phyloP scores from a whole-genome alignment of 78 protist species.

The Dictyostelium brefeldianum region DNA sequence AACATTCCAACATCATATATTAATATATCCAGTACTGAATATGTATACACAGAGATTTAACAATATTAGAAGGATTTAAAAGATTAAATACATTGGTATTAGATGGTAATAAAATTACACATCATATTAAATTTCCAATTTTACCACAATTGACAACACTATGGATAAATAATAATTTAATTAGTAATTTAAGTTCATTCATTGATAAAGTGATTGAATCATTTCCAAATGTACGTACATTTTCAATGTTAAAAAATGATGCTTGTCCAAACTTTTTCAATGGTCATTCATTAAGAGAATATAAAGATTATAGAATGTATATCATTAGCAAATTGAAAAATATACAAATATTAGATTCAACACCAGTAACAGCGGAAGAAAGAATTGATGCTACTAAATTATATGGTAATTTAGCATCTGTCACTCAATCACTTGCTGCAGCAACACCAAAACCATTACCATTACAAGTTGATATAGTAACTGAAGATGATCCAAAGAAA shows the following conservation, averaged over 20 bases:
- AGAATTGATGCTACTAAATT: conserved; percentile 26
- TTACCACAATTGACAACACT: conserved; percentile 27
- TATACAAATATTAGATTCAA: conserved; percentile 45
- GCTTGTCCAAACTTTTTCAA: conserved; percentile 87
- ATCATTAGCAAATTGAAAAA: conserved; percentile 11
- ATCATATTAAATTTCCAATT: conserved; percentile 33
- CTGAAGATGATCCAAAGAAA: conserved; percentile 70
- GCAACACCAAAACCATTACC: background rate
- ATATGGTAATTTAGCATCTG: background rate
- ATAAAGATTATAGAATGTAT: conserved; percentile 68
- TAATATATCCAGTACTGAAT: background rate
- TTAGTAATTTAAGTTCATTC: conserved; percentile 53
- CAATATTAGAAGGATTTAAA: conserved; percentile 58
- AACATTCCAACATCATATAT: background rate
- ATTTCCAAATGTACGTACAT: conserved; percentile 19
- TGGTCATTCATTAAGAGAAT: conserved; percentile 54
- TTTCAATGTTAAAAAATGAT: conserved; percentile 78
- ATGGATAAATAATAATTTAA: conserved; percentile 72
- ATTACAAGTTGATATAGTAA: background rate
- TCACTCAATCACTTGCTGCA: background rate
- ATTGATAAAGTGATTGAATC: conserved; percentile 29
- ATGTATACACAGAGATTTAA: conserved; percentile 1
- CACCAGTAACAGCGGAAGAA: conserved; percentile 44
- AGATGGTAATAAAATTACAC: conserved; percentile 63
- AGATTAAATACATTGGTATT: conserved; percentile 61